A percentile compares a stretch with the other conserved stretches of the same genome.
Evolutionary conservation across 306 rosid species (phyloP).

Genomic region (Cucumis melo): DNA sequence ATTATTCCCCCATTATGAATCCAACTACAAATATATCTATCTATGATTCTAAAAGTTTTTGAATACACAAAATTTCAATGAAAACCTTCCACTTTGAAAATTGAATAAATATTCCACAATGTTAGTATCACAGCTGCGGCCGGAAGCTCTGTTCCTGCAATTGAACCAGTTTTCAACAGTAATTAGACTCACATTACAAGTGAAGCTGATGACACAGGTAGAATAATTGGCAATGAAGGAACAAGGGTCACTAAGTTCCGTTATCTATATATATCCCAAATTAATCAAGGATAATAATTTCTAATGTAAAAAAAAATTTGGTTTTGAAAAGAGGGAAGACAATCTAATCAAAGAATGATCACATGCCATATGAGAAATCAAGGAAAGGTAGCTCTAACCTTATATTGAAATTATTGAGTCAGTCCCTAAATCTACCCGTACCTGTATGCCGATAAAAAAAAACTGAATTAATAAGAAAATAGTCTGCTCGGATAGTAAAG

Average conservation of each 20-base stretch:
- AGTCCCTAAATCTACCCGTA: background rate
- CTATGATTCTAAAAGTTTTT: background rate
- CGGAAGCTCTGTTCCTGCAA: background rate
- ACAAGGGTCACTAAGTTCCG: background rate
- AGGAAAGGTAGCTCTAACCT: background rate
- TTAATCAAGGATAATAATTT: background rate
- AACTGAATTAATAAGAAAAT: background rate
- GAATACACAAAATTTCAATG: background rate
- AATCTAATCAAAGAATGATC: background rate
- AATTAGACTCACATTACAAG: background rate
- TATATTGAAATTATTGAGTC: slow-evolving; percentile 1
- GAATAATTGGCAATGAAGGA: background rate
- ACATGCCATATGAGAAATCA: background rate
- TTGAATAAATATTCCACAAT: background rate
- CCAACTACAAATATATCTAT: background rate
- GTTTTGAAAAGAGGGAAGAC: background rate
- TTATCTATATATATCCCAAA: background rate
- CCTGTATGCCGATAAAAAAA: background rate
- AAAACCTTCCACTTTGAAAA: background rate
- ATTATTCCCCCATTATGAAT: background rate
- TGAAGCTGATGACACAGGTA: background rate
- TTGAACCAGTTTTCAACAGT: background rate
- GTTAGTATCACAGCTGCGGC: background rate
- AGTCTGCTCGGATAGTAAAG: background rate
- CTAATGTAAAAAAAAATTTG: background rate